Conservation (phyloP, 805 yeast species). For the Ogataea dorogensis region DNA sequence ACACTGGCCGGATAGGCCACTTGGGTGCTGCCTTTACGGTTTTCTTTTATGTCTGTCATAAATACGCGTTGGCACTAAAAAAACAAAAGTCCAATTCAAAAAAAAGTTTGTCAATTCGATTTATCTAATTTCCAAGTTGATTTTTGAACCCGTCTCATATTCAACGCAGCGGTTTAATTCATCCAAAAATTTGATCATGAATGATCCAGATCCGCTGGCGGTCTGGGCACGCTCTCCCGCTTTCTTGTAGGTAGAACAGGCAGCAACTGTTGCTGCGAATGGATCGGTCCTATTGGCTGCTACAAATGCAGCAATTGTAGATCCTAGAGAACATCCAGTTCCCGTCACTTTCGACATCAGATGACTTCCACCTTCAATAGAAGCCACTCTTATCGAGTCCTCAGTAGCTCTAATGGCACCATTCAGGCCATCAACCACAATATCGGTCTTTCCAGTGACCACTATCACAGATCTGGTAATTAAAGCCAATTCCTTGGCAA, state of each 20-base stretch:
- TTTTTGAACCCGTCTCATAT: no score
- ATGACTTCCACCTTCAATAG: slow-evolving; percentile 55
- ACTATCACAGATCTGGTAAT: slow-evolving; percentile 61
- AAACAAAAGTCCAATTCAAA: slow-evolving; percentile 2
- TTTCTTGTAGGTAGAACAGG: slow-evolving; percentile 55
- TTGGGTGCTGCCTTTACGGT: slow-evolving; percentile 5
- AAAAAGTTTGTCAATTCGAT: slow-evolving; percentile 3
- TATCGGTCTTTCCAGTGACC: slow-evolving; percentile 62
- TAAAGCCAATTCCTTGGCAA: slow-evolving; percentile 49
- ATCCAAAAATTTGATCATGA: slow-evolving; percentile 49
- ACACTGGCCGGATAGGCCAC: slow-evolving; percentile 23
- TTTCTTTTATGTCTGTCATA: slow-evolving; percentile 8
- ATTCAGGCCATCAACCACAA: slow-evolving; percentile 45
- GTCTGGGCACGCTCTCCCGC: slow-evolving; percentile 58
- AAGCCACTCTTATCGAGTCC: slow-evolving; percentile 24
- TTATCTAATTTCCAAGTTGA: no score
- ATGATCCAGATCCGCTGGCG: slow-evolving; percentile 54
- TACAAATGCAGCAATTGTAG: slow-evolving; percentile 58
- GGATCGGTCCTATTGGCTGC: slow-evolving; percentile 44
- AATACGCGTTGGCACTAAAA: slow-evolving; percentile 9
- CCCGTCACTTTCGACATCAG: slow-evolving; percentile 74
- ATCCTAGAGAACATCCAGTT: slow-evolving; percentile 80
- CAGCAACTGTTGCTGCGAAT: slow-evolving; percentile 50
- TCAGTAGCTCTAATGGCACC: slow-evolving; percentile 20
- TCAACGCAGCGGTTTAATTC: slow-evolving; percentile 22